Base-by-base conservation (phyloP, 179 eudicot genomes). In the Silene vulgaris region DNA sequence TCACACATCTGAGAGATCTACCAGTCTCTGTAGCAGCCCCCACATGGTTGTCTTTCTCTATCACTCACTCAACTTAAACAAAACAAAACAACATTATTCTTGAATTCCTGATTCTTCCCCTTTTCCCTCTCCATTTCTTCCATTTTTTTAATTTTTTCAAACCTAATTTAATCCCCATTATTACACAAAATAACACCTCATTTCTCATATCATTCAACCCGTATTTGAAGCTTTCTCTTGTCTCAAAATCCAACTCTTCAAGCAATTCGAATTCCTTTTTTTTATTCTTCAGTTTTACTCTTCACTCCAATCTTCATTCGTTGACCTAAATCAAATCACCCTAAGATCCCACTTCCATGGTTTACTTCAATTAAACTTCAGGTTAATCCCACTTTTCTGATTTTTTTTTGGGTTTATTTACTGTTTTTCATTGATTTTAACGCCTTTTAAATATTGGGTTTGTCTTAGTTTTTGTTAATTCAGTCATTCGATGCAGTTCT, bases 301-400 rank as follows among this genome's bases (percentile, higher is more conserved):
- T 3, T 52, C 48, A 40, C 48, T 40, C 4, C 14, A 52, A 52
- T 52, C 59, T 52, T 26, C 65, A 62, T 28, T 62, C 65, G 29
- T 62, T 26, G 29, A 20, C 65, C n/a, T 20, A 23, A 23, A 23
- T 23, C 26, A 23, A 23, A 9, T 23, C 65, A 21, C 65, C 65
- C 5, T 11, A 23, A 26, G 48, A 40, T 40, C 48, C 5, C 5
- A 11, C 65, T 21, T 9, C 14, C 59, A 13, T 52, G 17, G 5
- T 52, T 52, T 1, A 26, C 65, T 50, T 8, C 48, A 8, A 40
- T 40, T 40, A 40, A 40, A 1, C 48, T 40, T 32, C 74, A 71
- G 74, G 74, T 71, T 71, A 16, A 14, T 71, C 74, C 12, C 64
- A 50, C 74, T 71, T 71, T 71, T 23, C 16, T 14, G 13, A 23